Evolutionary conservation across 2,329 filamentous ascomycete species (phyloP).

Genomic region (Exserohilum turcica): DNA sequence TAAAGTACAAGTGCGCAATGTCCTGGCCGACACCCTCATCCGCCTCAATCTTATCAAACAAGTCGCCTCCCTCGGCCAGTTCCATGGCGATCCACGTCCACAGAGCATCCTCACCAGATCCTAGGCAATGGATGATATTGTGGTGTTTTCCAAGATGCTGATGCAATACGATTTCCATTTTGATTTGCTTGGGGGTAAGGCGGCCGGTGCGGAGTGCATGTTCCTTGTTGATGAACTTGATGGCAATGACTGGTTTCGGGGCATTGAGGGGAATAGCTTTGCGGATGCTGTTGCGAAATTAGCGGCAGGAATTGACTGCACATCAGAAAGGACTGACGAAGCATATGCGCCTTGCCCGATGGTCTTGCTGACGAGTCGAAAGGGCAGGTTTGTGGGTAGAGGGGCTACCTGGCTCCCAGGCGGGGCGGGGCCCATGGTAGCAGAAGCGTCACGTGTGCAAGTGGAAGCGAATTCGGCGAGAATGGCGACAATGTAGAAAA

Average conservation of each 20-base stretch:
- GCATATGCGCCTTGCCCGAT: constrained; percentile 97
- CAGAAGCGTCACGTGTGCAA: not conserved
- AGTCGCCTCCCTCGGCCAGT: constrained; percentile 88
- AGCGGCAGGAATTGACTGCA: not conserved
- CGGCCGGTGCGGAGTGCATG: constrained; percentile 89
- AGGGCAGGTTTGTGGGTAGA: constrained; percentile 82
- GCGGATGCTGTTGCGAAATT: constrained; percentile 63
- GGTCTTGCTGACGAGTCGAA: constrained; percentile 93
- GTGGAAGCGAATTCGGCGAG: not conserved
- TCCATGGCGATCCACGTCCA: constrained; percentile 99
- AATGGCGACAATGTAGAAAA: not conserved
- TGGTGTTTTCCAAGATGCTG: constrained; percentile 84
- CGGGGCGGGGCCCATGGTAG: constrained; percentile 31
- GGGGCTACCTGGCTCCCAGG: constrained; percentile 80
- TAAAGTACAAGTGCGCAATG: constrained; percentile 95
- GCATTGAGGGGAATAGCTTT: constrained; percentile 80
- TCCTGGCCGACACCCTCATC: constrained; percentile 94
- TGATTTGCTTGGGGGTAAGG: constrained; percentile 85
- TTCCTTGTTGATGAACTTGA: constrained; percentile 98
- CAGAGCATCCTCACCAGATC: constrained; percentile 78
- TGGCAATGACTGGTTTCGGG: constrained; percentile 81
- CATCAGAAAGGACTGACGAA: constrained; percentile 60
- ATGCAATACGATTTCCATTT: constrained; percentile 90
- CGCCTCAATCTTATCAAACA: constrained; percentile 99
- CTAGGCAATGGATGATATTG: constrained; percentile 93